A percentile compares a stretch with the other conserved stretches of the same genome.
Conservation (phyloP, 768 basidiomycete species). For the Suillus cothurnatus region DNA sequence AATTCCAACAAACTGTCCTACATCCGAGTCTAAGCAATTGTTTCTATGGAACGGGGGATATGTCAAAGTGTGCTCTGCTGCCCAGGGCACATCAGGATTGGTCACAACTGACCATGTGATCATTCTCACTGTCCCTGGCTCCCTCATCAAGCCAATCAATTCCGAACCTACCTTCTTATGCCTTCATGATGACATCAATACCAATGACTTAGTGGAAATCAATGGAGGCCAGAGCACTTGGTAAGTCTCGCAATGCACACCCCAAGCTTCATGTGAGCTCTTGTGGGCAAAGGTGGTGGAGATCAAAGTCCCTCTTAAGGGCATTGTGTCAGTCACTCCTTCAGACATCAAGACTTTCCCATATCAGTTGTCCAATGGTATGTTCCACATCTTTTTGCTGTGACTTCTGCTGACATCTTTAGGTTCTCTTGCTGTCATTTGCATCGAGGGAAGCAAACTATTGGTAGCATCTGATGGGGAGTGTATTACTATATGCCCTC, state of each 20-base stretch:
- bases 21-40: no score
- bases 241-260: not conserved
- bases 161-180: not conserved
- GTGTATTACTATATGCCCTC: not conserved
- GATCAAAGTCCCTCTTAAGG: no score
- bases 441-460: not conserved
- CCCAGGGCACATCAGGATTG: not conserved
- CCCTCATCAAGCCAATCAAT: not conserved
- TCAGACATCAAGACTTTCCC: not conserved
- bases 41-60: not conserved
- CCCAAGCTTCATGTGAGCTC: not conserved
- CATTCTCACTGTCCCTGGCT: no score
- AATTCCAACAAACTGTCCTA: fast-evolving
- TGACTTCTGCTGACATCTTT: no score
- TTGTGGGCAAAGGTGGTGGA: not conserved
- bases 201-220: not conserved
- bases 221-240: not conserved
- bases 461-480: not conserved
- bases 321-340: not conserved
- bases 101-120: not conserved
- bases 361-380: not conserved
- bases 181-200: not conserved
- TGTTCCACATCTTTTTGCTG: not conserved
- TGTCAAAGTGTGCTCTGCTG: not conserved
- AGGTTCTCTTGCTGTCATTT: not conserved